These are phyloP conservation scores for Cordyceps cicadae DNA, from an alignment of 2,329 filamentous ascomycete species.

Conservation along the genomic window DNA sequence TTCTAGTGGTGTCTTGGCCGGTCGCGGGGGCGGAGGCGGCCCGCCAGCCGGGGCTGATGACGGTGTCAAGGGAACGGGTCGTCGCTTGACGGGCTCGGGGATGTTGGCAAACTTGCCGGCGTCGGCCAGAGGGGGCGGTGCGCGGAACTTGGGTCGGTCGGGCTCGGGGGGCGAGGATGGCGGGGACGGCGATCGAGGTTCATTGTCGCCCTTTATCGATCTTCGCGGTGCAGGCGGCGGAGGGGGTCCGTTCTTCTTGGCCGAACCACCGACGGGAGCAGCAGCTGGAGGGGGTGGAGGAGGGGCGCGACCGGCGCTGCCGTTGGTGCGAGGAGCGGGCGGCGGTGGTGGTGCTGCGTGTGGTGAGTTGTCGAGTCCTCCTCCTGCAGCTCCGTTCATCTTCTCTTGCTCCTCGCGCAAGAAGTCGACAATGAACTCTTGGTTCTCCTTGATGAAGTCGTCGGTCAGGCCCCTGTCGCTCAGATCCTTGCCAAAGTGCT, in stretches of 20 bases:
- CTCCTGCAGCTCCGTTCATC: slow-evolving; percentile 14
- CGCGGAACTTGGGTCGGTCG: slow-evolving; percentile 60
- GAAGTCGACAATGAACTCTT: slow-evolving; percentile 60
- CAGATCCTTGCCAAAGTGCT: slow-evolving; percentile 57
- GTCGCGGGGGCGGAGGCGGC: slow-evolving; percentile 33
- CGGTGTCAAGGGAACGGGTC: slow-evolving; percentile 21
- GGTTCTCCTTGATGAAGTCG: slow-evolving; percentile 59
- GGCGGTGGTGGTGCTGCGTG: slow-evolving; percentile 18
- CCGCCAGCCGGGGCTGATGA: slow-evolving; percentile 22
- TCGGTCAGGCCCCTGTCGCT: slow-evolving; percentile 55
- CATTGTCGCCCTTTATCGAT: slow-evolving; percentile 44
- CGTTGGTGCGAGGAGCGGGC: slow-evolving; percentile 23
- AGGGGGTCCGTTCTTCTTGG: slow-evolving; percentile 35
- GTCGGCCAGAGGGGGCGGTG: slow-evolving; percentile 80
- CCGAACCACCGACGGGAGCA: slow-evolving; percentile 14
- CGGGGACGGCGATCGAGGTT: slow-evolving; percentile 58
- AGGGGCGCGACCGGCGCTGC: slow-evolving; percentile 18
- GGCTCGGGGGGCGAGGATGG: slow-evolving; percentile 24
- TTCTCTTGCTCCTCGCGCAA: slow-evolving; percentile 48
- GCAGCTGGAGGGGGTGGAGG: slow-evolving; percentile 22
- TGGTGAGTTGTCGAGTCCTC: slow-evolving; percentile 10
- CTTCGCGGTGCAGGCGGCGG: slow-evolving; percentile 54
- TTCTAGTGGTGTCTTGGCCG: slow-evolving; percentile 63
- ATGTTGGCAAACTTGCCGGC: slow-evolving; percentile 76
- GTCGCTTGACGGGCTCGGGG: slow-evolving; percentile 21